Evolutionary conservation across 148 eudicot species (phyloP), one percentile per base, ranked within the genome.

Genomic region (Amaranthus palmeri): DNA sequence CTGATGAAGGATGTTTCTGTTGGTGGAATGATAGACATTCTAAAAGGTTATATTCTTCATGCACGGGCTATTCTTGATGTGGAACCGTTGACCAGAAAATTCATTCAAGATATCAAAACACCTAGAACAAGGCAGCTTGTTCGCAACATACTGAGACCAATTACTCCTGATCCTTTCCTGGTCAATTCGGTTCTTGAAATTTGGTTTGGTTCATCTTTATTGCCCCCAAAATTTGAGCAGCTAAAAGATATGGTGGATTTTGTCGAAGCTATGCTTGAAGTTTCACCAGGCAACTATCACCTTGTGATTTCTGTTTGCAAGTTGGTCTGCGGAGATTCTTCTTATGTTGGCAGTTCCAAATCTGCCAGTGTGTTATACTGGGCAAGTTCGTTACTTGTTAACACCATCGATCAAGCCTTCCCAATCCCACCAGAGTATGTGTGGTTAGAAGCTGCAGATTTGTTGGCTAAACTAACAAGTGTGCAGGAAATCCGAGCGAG

Each of bases 381-480:
- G 96, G 92, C 82, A n/a, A 82, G 89, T 55, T 86, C 89, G 17
- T 74, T 87, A 51, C 68, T 90, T 54, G 81, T 81, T 47, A 84
- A 83, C 74, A 80, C 96, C 65, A 72, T 90, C 3, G 85, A 84
- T 76, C 82, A 68, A 52, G 81, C 90, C n/a, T 79, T 90, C 76
- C 92, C 96, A 3, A 81, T 86, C 36, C 86, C 96, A 59, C 87
- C 92, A 8, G 92, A 90, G 75, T 74, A 68, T 61, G 81, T 78
- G 12, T 87, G 91, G 96, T 74, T 84, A 2, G 88, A 86, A 81
- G 84, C 88, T 49, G 89, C 90, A 17, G 81, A 61, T 47, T 42
- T 84, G 69, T 72, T 90, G 71, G 70, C 42, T 43, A 73, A 72
- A 64, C 72, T 90, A 18, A 77, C 83, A 2, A 71, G 57, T 61